A percentile compares a stretch with the other conserved stretches of the same genome.
These are phyloP conservation scores for Fusarium zealandicum DNA, from an alignment of 2,329 filamentous ascomycete species.

Conservation along the genomic window DNA sequence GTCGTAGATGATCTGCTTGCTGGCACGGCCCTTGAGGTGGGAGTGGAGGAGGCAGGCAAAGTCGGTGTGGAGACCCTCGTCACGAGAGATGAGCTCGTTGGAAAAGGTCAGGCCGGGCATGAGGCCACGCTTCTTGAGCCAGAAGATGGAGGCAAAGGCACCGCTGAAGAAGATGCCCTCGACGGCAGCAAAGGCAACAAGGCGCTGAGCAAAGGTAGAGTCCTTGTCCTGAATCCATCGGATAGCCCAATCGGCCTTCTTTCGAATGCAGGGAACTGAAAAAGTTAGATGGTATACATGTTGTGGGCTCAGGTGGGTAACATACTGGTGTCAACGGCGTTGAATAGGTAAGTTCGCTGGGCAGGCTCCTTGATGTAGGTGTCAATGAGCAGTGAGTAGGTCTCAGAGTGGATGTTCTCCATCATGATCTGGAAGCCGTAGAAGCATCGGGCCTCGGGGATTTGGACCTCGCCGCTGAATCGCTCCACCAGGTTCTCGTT, in stretches of 20 bases:
- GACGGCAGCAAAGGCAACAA: conserved; percentile 95
- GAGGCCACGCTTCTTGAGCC: conserved; percentile 99
- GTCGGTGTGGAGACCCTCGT: conserved; percentile 99
- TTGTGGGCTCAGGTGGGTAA: conserved; percentile 21
- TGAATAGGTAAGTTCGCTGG: conserved; percentile 94
- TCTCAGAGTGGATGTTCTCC: conserved; percentile 99
- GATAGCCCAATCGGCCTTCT: conserved; percentile 98
- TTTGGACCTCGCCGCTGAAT: conserved; percentile 95
- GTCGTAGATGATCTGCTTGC: conserved; percentile 78
- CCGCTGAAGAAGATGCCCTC: conserved; percentile 99
- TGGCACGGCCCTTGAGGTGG: conserved; percentile 92
- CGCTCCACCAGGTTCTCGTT: conserved; percentile 99
- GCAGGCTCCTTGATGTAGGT: conserved; percentile 98
- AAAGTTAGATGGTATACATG: conserved; percentile 17
- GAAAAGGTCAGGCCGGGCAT: conserved; percentile 99
- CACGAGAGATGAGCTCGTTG: conserved; percentile 99
- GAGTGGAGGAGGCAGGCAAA: conserved; percentile 98
- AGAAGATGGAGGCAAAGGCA: conserved; percentile 99
- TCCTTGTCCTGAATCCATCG: conserved; percentile 93
- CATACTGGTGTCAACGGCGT: conserved; percentile 96
- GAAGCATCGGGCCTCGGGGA: conserved; percentile 98
- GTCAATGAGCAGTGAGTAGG: conserved; percentile 98
- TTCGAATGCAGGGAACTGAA: conserved; percentile 90
- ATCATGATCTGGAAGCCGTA: conserved; percentile 99
- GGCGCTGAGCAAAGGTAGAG: conserved; percentile 92